Evolutionary conservation across 768 basidiomycete genomes (phyloP).

Genomic region (Termitomyces eurrhizus): DNA sequence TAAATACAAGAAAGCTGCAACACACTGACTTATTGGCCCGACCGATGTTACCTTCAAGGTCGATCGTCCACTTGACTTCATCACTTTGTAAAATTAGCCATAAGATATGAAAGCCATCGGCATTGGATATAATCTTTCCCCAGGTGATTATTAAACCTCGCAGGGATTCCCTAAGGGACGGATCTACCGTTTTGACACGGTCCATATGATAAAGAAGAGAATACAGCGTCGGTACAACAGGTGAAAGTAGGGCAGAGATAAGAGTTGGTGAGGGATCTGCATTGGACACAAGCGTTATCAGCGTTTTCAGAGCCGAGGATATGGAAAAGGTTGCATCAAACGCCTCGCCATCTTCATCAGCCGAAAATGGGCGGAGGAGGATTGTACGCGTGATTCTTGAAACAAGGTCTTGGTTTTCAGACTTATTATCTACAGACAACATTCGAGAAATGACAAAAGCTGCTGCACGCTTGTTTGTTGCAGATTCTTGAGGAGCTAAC

Average conservation of each 20-base stretch:
- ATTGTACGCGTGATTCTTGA: conserved; percentile 37
- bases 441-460: conserved; percentile 70
- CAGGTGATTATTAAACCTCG: conserved; percentile 65
- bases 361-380: conserved; percentile 52
- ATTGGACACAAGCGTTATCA: conserved; percentile 62
- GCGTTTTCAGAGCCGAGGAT: conserved; percentile 36
- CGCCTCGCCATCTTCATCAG: conserved; percentile 1
- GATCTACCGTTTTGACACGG: conserved; percentile 56
- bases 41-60: conserved; percentile 48
- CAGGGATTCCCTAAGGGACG: conserved; percentile 54
- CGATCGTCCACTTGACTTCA: conserved; percentile 51
- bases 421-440: conserved; percentile 36
- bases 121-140: conserved; percentile 59
- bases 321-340: not conserved
- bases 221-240: conserved; percentile 66
- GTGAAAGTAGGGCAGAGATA: conserved; percentile 59
- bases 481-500: conserved; percentile 37
- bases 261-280: conserved; percentile 76
- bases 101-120: conserved; percentile 51
- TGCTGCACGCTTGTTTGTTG: conserved; percentile 53
- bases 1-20: not conserved
- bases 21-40: conserved; percentile 40
- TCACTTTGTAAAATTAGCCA: conserved; percentile 56
- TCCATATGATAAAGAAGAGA: conserved; percentile 55
- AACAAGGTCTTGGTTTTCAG: conserved; percentile 24